Evolutionary conservation across 225 moss, liverwort and hornwort species (phyloP).

Genomic region (Pleurozium schreberi): DNA sequence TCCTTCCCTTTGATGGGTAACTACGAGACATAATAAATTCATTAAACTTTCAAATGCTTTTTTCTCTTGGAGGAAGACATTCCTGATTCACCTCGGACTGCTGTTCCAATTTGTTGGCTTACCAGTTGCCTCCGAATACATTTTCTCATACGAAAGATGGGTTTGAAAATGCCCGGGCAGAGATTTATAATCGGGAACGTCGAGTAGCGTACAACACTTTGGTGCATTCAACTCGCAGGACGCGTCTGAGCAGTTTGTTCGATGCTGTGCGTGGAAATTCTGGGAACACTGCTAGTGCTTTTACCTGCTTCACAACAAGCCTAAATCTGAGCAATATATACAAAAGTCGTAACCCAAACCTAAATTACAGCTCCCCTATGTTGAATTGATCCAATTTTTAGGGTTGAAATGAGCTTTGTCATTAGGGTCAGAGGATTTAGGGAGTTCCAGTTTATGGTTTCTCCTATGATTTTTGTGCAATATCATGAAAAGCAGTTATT

Average conservation of each 20-base stretch:
- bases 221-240: slow-evolving; percentile 48
- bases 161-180: neutral
- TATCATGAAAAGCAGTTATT: too few species aligned
- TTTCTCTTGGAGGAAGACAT: neutral
- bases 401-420: too few species aligned
- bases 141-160: neutral
- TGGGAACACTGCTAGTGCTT: slow-evolving; percentile 40
- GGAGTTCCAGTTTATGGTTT: too few species aligned
- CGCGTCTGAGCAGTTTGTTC: slow-evolving; percentile 75
- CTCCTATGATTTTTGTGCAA: too few species aligned
- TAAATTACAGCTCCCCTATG: neutral
- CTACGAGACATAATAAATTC: neutral
- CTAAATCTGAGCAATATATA: neutral
- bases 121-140: neutral
- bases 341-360: neutral
- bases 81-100: neutral
- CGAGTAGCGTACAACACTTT: slow-evolving; percentile 12
- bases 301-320: slow-evolving; percentile 37
- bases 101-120: neutral
- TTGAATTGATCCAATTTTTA: neutral
- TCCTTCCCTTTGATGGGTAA: neutral
- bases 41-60: neutral
- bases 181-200: slow-evolving; percentile 19
- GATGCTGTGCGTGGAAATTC: slow-evolving; percentile 86
- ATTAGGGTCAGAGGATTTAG: too few species aligned